Percentiles rank a stretch among this genome's conserved stretches.
These are phyloP conservation scores for Moesziomyces antarcticus DNA, from an alignment of 1,284 basidiomycete species.

Conservation along the genomic window DNA sequence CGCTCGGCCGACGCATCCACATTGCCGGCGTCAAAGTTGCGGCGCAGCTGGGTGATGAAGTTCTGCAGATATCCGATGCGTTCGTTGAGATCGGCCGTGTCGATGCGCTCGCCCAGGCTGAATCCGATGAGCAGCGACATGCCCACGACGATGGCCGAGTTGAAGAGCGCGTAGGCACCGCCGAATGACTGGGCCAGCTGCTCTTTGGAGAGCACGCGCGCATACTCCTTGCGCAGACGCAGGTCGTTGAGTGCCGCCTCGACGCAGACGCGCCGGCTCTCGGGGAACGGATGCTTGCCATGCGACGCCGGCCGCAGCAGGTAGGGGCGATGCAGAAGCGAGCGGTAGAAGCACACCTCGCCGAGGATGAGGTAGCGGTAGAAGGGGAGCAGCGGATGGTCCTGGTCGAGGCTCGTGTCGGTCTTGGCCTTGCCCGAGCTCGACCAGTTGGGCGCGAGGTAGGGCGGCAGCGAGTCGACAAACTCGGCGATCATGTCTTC, in stretches of 20 bases:
- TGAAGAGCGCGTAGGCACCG: constrained; percentile 50
- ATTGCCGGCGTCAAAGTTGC: constrained; percentile 49
- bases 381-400: constrained; percentile 46
- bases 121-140: constrained; percentile 48
- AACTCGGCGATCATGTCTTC: constrained; percentile 50
- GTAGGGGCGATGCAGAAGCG: constrained; percentile 45
- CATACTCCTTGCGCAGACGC: constrained; percentile 39
- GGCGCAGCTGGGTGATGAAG: constrained; percentile 39
- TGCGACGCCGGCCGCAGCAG: constrained; percentile 34
- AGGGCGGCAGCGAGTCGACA: constrained; percentile 45
- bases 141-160: constrained; percentile 49
- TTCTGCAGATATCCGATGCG: constrained; percentile 44
- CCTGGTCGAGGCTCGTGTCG: constrained; percentile 43
- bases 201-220: constrained; percentile 29
- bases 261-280: constrained; percentile 38
- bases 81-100: constrained; percentile 36
- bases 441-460: constrained; percentile 39
- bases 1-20: constrained; percentile 46
- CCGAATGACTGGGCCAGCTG: constrained; percentile 45
- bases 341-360: constrained; percentile 48
- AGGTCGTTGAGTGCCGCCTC: constrained; percentile 50
- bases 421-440: constrained; percentile 32
- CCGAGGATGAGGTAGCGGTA: constrained; percentile 47
- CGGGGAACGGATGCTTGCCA: constrained; percentile 50
- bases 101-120: constrained; percentile 39